Evolutionary conservation across 352 stramenopile genomes (phyloP), one percentile per base, ranked within the genome.

Genomic region (Pythium insidiosum): DNA sequence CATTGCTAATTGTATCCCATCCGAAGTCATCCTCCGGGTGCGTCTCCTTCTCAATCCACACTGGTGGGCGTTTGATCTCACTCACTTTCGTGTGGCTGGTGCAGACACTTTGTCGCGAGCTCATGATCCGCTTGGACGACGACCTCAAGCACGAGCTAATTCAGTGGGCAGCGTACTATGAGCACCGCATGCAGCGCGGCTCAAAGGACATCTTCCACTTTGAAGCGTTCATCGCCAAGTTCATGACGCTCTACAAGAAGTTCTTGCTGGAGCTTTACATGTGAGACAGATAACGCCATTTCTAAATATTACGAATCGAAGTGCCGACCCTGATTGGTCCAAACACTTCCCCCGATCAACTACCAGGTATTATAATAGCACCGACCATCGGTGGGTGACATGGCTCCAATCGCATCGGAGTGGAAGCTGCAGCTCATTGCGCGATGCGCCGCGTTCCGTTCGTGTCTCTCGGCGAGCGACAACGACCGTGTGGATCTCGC

Each of bases 161-260:
- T 20, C 73, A 91, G 35, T 84, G 73, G 68, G 76, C 79, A 13
- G 68, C 79, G 7, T 86, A 77, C 70, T 91, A 91, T 44, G 96
- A 99, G 66, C 92, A 99, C 65, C 85, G 95, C 35, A 90, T 99
- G 70, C 76, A 94, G 50, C 68, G 73, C 72, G 78, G 96, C 30
- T 91, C 81, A 58, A 99, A 99, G 71, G 95, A 99, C 47, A 99
- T 99, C 53, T 98, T 99, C 75, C 96, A 99, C 75, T 84, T 99
- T 38, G 96, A 99, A 67, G 96, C 96, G 10, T 99, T 99, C 69
- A 73, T 99, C 47, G 96, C 95, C 44, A 98, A 98, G 69, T 98
- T 97, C 66, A 99, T 99, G 96, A 87, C 83, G 39, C 78, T 99
- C 55, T 99, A 99, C 81, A 99, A 99, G 69, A 94, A 95, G 55